A percentile compares a stretch with the other conserved stretches of the same genome.
phyloP scores from a whole-genome alignment of 441 rosid genomes.

The Melastoma candidum region DNA sequence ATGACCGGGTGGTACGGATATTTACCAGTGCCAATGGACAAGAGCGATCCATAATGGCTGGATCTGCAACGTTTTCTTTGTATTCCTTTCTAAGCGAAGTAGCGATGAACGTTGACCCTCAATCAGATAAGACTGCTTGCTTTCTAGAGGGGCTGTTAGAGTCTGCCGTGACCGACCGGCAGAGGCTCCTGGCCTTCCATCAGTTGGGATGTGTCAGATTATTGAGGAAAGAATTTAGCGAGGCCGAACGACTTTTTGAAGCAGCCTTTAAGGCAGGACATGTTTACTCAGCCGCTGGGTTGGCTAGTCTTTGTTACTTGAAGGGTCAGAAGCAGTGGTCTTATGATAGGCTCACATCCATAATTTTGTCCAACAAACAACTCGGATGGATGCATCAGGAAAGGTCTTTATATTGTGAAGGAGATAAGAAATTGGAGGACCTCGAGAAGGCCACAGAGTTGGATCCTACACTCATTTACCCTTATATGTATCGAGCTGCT shows the following conservation, averaged over 20 bases:
- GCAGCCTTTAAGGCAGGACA: slow-evolving; percentile 70
- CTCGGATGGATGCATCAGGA: slow-evolving; percentile 98
- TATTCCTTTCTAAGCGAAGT: slow-evolving; percentile 87
- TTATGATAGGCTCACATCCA: slow-evolving; percentile 71
- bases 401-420: slow-evolving; percentile 81
- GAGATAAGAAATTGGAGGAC: slow-evolving; percentile 67
- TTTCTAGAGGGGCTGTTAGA: slow-evolving; percentile 58
- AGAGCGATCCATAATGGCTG: slow-evolving; percentile 64
- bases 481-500: slow-evolving; percentile 92
- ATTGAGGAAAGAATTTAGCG: slow-evolving; percentile 69
- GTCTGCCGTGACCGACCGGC: slow-evolving; percentile 59
- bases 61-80: slow-evolving; percentile 65
- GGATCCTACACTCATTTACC: slow-evolving; percentile 89
- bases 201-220: slow-evolving; percentile 82
- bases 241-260: slow-evolving; percentile 68
- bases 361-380: slow-evolving; percentile 56
- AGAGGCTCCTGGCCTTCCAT: slow-evolving; percentile 79
- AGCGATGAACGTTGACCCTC: slow-evolving; percentile 65
- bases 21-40: slow-evolving; percentile 41
- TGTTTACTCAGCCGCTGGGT: slow-evolving; percentile 65
- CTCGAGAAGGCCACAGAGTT: slow-evolving; percentile 74
- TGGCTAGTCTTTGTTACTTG: slow-evolving; percentile 62
- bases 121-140: slow-evolving; percentile 50
- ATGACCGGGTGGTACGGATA: slow-evolving; percentile 57
- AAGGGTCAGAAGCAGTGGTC: slow-evolving; percentile 59